Evolutionary conservation across 495 filamentous ascomycete species (phyloP).

Genomic region (Talaromyces nanjingensis): DNA sequence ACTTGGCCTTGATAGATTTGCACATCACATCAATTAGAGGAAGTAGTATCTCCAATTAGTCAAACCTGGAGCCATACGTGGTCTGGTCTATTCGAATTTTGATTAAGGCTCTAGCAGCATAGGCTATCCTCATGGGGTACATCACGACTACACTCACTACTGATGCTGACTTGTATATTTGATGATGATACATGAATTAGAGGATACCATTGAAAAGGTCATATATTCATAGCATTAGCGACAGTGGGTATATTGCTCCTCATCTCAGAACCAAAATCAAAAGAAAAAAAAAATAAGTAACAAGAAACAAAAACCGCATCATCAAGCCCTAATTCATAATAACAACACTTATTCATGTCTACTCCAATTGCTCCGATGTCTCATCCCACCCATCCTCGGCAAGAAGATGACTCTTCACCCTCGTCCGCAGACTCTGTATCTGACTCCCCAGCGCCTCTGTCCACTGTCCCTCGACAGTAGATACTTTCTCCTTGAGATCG

Average conservation of each 20-base stretch:
- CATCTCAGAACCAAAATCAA: not conserved
- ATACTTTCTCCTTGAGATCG: conserved; percentile 89
- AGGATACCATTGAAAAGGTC: too few species aligned
- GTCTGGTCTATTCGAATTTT: too few species aligned
- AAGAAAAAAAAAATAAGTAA: conserved; percentile 13
- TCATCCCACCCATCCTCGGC: conserved; percentile 72
- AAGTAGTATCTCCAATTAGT: too few species aligned
- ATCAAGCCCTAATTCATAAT: conserved; percentile 13
- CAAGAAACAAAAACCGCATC: conserved; percentile 12
- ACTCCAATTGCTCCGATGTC: conserved; percentile 35
- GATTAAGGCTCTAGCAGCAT: too few species aligned
- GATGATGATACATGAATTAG: too few species aligned
- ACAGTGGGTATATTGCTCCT: conserved; percentile 10
- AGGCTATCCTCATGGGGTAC: too few species aligned
- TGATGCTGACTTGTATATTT: too few species aligned
- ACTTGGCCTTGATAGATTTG: too few species aligned
- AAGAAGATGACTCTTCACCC: conserved; percentile 58
- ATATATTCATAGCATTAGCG: conserved; percentile 1
- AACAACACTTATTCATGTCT: conserved; percentile 7
- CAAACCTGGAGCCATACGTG: too few species aligned
- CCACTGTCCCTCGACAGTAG: conserved; percentile 86
- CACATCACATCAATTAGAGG: too few species aligned
- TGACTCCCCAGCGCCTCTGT: conserved; percentile 56
- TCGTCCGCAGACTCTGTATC: conserved; percentile 45
- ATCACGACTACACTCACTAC: too few species aligned